Evolutionary conservation across 495 filamentous ascomycete genomes (phyloP), one percentile per base, ranked within the genome.

Genomic region (Tuber brumale): DNA sequence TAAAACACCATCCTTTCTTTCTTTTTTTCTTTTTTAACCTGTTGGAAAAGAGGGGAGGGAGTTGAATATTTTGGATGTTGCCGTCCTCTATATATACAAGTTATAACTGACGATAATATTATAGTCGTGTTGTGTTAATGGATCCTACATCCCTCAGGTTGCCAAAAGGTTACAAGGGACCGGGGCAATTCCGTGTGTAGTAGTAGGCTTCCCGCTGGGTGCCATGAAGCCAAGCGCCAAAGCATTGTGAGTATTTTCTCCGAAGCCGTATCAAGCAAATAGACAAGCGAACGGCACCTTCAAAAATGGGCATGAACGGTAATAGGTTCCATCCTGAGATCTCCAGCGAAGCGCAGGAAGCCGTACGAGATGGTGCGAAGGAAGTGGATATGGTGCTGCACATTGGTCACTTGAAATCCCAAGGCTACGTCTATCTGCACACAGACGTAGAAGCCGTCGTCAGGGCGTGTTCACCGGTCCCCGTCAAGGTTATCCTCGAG

Each of bases 311-410:
- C 57, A 19, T 19, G 57, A 66, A 31, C 27, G 57, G 57, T 66
- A 66, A 66, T 8, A 66, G 19, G 27, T 8, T 66, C 57, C 57
- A 27, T 35, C 35, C 27, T 35, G 27, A 27, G 16, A 27, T 27
- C 74, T 83, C 82, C 51, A 84, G 83, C 70, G 90, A 92, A 81
- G 87, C 90, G 2, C 82, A 83, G 48, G 83, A 85, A n/a, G 91
- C 91, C 9, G 83, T 91, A 70, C 79, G 77, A 35, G 84, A 86
- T 12, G 91, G 91, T 18, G 91, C 91, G 6, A 83, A 78, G 0
- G 91, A 93, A 79, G 85, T 92, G 23, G 91, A 93, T 79, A 89
- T 91, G 86, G 91, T 93, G 19, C 85, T 92, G 72, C 89, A 91
- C 71, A 87, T 89, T 77, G 83, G 84, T 6, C 84, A 87, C 14